These are phyloP conservation scores for Quercus phellos DNA, from an alignment of 331 rosid genomes.

Conservation along the genomic window DNA sequence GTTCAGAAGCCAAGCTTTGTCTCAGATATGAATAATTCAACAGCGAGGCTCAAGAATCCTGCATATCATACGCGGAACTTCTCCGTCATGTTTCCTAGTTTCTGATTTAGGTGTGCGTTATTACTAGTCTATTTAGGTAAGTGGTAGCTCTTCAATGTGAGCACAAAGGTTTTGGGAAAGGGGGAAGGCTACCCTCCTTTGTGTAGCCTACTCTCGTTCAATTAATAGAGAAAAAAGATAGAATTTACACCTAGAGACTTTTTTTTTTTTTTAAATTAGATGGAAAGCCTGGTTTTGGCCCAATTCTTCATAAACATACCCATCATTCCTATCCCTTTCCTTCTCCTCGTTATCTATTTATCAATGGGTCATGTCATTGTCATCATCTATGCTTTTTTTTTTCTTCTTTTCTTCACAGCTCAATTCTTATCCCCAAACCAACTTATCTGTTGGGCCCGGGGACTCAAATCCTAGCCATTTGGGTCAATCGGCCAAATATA, in stretches of 20 bases:
- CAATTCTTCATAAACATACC: neutral
- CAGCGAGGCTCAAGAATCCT: neutral
- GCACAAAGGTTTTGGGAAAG: neutral
- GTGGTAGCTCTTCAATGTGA: neutral
- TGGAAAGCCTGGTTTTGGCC: neutral
- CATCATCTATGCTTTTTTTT: neutral
- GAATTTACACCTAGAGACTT: neutral
- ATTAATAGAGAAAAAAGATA: neutral
- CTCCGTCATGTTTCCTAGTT: neutral
- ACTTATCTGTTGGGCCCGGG: neutral
- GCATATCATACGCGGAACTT: no score
- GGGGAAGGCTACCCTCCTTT: neutral
- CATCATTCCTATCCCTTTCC: neutral
- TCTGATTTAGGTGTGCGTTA: neutral
- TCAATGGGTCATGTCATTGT: neutral
- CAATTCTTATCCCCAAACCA: neutral
- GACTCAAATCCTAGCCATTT: neutral
- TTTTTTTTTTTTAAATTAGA: neutral
- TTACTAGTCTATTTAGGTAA: neutral
- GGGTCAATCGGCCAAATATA: neutral
- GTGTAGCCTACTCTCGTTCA: neutral
- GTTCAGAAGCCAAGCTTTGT: neutral
- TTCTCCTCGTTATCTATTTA: neutral
- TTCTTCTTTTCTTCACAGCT: neutral
- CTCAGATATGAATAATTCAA: neutral